phyloP scores from a whole-genome alignment of 2,329 filamentous ascomycete species.

The Ophiocordyceps camponoti-floridani region DNA sequence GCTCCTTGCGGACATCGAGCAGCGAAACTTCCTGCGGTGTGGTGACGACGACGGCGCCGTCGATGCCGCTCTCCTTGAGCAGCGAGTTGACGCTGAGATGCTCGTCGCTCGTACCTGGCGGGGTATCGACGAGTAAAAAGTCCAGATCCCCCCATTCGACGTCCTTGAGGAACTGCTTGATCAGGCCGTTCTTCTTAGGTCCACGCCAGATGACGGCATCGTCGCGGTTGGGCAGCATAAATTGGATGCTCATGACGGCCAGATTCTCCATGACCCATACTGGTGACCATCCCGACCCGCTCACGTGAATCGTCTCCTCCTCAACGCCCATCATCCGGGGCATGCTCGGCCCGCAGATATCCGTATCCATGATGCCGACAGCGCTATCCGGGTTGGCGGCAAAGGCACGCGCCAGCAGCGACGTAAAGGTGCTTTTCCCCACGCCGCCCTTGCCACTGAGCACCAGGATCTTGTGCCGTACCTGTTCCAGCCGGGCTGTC shows the following conservation, averaged over 20 bases:
- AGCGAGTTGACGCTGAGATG: slow-evolving; percentile 88
- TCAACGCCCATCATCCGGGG: slow-evolving; percentile 99
- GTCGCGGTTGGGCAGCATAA: slow-evolving; percentile 87
- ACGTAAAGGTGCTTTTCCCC: slow-evolving; percentile 87
- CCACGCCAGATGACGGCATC: slow-evolving; percentile 96
- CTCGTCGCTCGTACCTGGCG: slow-evolving; percentile 88
- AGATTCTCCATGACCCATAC: slow-evolving; percentile 93
- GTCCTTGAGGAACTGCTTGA: slow-evolving; percentile 95
- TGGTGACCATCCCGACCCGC: slow-evolving; percentile 75
- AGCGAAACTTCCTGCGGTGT: slow-evolving; percentile 90
- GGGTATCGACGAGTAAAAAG: slow-evolving; percentile 84
- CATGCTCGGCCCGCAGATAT: slow-evolving; percentile 90
- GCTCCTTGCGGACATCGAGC: slow-evolving; percentile 88
- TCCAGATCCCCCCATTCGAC: slow-evolving; percentile 96
- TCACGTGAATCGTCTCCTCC: slow-evolving; percentile 81
- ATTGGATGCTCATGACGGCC: slow-evolving; percentile 93
- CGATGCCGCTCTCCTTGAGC: slow-evolving; percentile 77
- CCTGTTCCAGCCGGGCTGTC: slow-evolving; percentile 58
- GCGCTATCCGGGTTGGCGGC: slow-evolving; percentile 60
- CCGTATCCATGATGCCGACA: slow-evolving; percentile 94
- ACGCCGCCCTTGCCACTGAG: slow-evolving; percentile 92
- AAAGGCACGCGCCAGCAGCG: slow-evolving; percentile 76
- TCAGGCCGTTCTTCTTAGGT: slow-evolving; percentile 94
- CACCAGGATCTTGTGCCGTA: slow-evolving; percentile 85
- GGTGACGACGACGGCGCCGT: slow-evolving; percentile 82